Evolutionary conservation across 2,329 filamentous ascomycete genomes (phyloP).

Genomic region (Neonectria ditissima): DNA sequence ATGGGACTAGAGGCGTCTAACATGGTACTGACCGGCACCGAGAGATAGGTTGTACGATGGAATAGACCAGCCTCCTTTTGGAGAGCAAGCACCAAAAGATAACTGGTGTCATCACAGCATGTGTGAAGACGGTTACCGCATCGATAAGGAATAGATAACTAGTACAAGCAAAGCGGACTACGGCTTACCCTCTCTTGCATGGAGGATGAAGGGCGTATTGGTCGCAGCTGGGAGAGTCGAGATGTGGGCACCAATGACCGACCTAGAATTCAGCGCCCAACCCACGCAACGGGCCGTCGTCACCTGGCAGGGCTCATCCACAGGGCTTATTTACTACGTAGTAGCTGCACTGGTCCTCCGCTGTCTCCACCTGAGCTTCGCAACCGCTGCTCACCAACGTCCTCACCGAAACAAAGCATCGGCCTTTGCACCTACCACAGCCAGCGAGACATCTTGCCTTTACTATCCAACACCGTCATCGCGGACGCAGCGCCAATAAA

Average conservation of each 20-base stretch:
- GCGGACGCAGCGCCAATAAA: background rate
- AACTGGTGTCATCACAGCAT: background rate
- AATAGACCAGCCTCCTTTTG: slow-evolving; percentile 5
- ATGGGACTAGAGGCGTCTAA: background rate
- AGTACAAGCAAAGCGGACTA: no score
- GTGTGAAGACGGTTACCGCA: background rate
- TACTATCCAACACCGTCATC: background rate
- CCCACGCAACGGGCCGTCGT: background rate
- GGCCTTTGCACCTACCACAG: background rate
- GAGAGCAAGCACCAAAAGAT: background rate
- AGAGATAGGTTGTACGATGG: background rate
- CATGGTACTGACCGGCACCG: background rate
- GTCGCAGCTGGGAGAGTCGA: no score
- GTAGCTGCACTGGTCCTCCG: background rate
- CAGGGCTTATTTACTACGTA: background rate
- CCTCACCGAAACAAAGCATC: background rate
- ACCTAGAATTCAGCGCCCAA: background rate
- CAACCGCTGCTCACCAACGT: background rate
- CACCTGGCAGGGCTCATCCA: background rate
- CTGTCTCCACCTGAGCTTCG: slow-evolving; percentile 1
- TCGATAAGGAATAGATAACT: background rate
- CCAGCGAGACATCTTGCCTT: background rate
- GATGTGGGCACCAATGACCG: background rate
- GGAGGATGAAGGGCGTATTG: no score
- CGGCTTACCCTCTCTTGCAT: background rate